Evolutionary conservation across 257 asterid species (phyloP).

Genomic region (Petrea volubilis): DNA sequence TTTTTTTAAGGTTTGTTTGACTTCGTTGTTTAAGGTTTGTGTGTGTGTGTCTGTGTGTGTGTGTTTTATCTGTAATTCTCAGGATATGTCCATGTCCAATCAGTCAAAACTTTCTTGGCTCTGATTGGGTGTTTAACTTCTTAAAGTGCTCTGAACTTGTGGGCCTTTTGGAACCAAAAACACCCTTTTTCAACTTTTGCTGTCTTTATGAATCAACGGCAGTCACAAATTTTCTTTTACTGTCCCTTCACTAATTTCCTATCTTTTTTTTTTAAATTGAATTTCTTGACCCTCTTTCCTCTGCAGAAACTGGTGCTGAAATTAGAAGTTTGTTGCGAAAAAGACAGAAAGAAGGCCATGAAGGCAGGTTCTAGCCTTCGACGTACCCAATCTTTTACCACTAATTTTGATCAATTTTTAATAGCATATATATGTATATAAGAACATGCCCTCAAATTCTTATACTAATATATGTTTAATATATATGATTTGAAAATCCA

Average conservation of each 20-base stretch:
- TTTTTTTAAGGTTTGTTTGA: too few relatives aligned
- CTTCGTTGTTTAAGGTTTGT: too few relatives aligned
- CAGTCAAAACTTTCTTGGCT: too few relatives aligned
- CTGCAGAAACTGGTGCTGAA: slow-evolving; percentile 66
- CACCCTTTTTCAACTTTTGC: background rate
- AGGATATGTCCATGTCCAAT: too few relatives aligned
- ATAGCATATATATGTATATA: too few relatives aligned
- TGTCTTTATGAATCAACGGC: background rate
- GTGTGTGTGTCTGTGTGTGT: too few relatives aligned
- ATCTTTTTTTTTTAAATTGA: background rate
- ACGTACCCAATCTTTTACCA: slow-evolving; percentile 22
- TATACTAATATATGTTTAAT: background rate
- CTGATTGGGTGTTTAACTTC: too few relatives aligned
- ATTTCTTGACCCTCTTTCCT: background rate
- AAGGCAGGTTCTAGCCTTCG: slow-evolving; percentile 54
- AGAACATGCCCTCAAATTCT: background rate
- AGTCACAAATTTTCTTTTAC: too few relatives aligned
- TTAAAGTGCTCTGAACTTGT: too few relatives aligned
- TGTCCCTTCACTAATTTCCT: background rate
- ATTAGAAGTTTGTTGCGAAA: slow-evolving; percentile 37
- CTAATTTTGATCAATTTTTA: too few relatives aligned
- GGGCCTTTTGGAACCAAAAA: background rate
- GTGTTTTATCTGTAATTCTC: too few relatives aligned
- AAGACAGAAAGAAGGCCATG: slow-evolving; percentile 56
- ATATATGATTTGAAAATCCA: background rate